Evolutionary conservation across 805 yeast genomes (phyloP), one percentile per base, ranked within the genome.

Genomic region (Cyberlindnera veronae): DNA sequence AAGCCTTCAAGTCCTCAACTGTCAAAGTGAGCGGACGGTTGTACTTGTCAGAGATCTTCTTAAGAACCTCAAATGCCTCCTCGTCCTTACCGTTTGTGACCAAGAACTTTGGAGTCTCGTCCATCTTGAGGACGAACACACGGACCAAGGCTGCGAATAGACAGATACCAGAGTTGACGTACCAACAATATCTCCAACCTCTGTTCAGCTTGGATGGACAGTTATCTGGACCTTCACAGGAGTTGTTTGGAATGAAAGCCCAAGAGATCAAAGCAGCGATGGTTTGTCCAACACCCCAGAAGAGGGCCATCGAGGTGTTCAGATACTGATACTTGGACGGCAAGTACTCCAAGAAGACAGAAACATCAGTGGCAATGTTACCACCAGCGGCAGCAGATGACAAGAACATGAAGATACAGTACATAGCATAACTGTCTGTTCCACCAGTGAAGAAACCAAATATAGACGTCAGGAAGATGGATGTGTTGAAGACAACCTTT

Each of bases 141-240:
- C 78, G 72, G 13, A 74, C 60, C 40, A 76, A 51, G 17, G 74
- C 75, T 45, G 69, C 71, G 49, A 66, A 63, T 31, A 68, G 29
- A 32, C 77, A 74, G 43, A 77, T 60, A 21, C 70, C 79, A 6
- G 78, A 72, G 55, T 75, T 70, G 24, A 68, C 66, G 54, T 65
- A 77, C 69, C 76, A 72, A 39, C 67, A 63, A 55, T 77, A 77
- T 55, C 82, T 65, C 82, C 82, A 77, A 36, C 82, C 82, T 57
- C 72, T 67, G 57, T 76, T 77, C 26, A 61, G 52, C n/a, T 45
- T 45, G 8, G 72, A 66, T 22, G 67, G 66, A 57, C 82, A 77
- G 34, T 62, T 32, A 17, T 57, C 68, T 5, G 55, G 43, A 60
- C 67, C 53, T 12, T 58, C 51, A 54, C 82, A 76, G 2, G 74